These are phyloP conservation scores for Sporobolomyces pararoseus DNA, from an alignment of 768 basidiomycete genomes.

Conservation along the genomic window DNA sequence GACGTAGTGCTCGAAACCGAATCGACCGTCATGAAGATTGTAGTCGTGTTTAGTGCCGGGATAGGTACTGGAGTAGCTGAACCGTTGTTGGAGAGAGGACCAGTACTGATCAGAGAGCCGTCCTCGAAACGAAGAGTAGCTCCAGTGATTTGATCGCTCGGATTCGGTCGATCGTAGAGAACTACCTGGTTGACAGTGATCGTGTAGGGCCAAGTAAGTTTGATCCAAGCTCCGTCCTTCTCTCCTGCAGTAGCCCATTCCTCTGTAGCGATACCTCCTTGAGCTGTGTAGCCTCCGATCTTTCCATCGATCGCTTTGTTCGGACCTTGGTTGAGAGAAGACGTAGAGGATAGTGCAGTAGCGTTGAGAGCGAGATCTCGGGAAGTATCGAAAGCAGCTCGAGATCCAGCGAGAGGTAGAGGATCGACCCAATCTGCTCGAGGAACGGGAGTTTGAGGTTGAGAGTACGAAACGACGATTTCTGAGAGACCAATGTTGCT, in stretches of 20 bases:
- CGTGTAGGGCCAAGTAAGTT: conserved; percentile 19
- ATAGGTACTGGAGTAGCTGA: conserved; percentile 23
- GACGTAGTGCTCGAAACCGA: conserved; percentile 6
- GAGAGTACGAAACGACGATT: conserved; percentile 26
- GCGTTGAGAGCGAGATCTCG: conserved; percentile 25
- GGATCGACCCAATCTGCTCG: neutral
- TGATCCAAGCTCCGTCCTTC: conserved; percentile 21
- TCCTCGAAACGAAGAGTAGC: conserved; percentile 24
- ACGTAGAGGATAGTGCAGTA: conserved; percentile 14
- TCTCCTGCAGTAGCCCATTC: conserved; percentile 34
- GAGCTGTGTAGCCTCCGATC: conserved; percentile 22
- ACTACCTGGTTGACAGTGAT: conserved; percentile 23
- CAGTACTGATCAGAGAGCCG: conserved; percentile 11
- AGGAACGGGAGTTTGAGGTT: conserved; percentile 22
- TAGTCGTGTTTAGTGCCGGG: conserved; percentile 12
- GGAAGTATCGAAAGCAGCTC: neutral
- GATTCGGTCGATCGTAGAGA: conserved; percentile 39
- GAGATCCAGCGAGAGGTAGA: neutral
- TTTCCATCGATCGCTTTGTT: conserved; percentile 23
- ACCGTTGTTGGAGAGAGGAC: conserved; percentile 32
- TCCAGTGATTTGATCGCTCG: conserved; percentile 31
- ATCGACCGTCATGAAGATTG: conserved; percentile 21
- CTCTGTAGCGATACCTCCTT: conserved; percentile 15
- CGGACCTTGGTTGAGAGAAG: conserved; percentile 4
- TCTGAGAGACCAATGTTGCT: conserved; percentile 28